Evolutionary conservation across 345 rosid genomes (phyloP).

Genomic region (Salix purpurea): DNA sequence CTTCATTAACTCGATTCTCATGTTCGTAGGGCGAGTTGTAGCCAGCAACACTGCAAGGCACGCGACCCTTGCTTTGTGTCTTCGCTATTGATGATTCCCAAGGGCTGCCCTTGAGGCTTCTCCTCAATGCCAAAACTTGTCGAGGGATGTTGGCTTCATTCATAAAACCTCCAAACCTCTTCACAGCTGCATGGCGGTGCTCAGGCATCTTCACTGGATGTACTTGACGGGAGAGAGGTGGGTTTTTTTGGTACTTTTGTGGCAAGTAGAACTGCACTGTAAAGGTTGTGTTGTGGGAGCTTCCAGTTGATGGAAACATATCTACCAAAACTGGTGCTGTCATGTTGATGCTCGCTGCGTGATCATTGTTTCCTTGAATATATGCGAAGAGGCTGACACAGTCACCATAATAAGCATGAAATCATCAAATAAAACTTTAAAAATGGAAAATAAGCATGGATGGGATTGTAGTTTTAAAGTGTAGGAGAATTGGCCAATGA

Average conservation of each 20-base stretch:
- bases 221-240: not conserved
- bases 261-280: not conserved
- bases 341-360: constrained; percentile 19
- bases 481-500: not conserved
- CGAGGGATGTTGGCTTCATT: constrained; percentile 2
- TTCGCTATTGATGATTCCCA: not conserved
- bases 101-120: constrained; percentile 9
- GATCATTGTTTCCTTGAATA: not conserved
- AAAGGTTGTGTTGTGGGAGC: not conserved
- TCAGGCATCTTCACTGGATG: not conserved
- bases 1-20: constrained; percentile 23
- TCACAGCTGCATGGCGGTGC: not conserved
- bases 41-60: constrained; percentile 19
- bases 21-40: constrained; percentile 10
- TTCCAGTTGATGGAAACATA: constrained; percentile 8
- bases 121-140: constrained; percentile 11
- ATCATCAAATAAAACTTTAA: not conserved
- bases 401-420: not conserved
- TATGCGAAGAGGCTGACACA: not conserved
- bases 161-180: constrained; percentile 9
- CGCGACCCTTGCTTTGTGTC: not conserved
- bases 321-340: constrained; percentile 28
- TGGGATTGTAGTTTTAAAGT: not conserved
- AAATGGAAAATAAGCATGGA: not conserved
- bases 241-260: not conserved